Base-by-base conservation (phyloP, 306 rosid genomes). In the Potentilla sterilis region DNA sequence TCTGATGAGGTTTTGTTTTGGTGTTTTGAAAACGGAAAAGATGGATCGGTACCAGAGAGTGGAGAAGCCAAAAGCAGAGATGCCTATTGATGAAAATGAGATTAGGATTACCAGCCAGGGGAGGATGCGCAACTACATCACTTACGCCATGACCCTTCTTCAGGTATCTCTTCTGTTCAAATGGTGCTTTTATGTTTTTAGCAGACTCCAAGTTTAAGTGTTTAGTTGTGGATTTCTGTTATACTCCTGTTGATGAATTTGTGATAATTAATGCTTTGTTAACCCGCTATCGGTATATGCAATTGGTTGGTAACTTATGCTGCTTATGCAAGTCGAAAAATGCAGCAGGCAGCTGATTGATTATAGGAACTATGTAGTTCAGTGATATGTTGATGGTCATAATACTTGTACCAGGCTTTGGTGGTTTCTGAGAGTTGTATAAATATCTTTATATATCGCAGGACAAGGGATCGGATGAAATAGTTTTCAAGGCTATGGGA, bases 1-100 rank as follows among this genome's bases (percentile, higher is more conserved):
- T 68, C 54, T 68, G 72, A 37, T 66, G 70, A 18, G 47, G 14
- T 12, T 28, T 28, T 9, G 83, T 1, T 47, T 47, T 47, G 65
- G 21, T 37, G 40, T 37, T 37, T 3, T 37, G 40, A 28, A 28
- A 28, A 5, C 40, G 40, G 40, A 37, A 62, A 64, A 90, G 96
- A 93, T 93, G 98, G 97, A 93, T 89, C 93, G 97, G 89, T 93
- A 93, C 85, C 96, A 91, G 87, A 93, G 89, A 80, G 97, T 93
- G 62, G 93, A 93, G 91, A 93, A 93, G 91, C 97, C 93, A 14
- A 93, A 89, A 79, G 90, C 90, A 6, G 98, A 91, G 69, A 87
- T 92, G 11, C 96, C 98, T 19, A 91, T 93, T 61, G 96, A 93
- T 77, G 97, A 88, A 75, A 93, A 93, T 78, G 98, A 93, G 91